Percentiles rank a stretch among this genome's conserved stretches.
Conservation (phyloP, 2,329 filamentous ascomycete species). For the Trichoderma koningii region DNA sequence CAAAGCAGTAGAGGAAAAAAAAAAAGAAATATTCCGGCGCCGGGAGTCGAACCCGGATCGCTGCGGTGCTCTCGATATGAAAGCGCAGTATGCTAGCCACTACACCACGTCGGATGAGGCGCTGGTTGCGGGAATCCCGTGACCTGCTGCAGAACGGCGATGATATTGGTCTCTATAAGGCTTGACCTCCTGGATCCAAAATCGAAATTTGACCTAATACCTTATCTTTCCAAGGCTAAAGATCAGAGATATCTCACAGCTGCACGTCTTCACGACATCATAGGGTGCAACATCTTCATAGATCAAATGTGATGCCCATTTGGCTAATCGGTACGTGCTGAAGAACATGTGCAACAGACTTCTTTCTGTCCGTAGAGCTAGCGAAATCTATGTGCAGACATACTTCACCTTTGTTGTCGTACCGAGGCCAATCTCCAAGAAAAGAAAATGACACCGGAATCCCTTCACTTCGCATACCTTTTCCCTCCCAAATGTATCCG, state of each 20-base stretch:
- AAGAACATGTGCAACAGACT: constrained; percentile 8
- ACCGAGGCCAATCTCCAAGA: constrained; percentile 1
- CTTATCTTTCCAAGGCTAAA: too few relatives aligned
- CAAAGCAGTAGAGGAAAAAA: background rate
- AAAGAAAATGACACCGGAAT: constrained; percentile 1
- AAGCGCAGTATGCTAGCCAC: constrained; percentile 29
- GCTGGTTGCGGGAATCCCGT: constrained; percentile 20
- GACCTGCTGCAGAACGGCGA: background rate
- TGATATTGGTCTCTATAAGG: background rate
- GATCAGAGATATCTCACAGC: too few relatives aligned
- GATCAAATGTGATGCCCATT: background rate
- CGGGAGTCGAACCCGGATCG: constrained; percentile 30
- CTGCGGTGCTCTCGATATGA: constrained; percentile 22
- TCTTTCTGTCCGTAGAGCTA: constrained; percentile 4
- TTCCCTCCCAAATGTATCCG: background rate
- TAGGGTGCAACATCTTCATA: too few relatives aligned
- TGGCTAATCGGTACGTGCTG: background rate
- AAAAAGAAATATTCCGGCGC: constrained; percentile 25
- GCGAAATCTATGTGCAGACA: constrained; percentile 24
- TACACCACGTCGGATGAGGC: constrained; percentile 28
- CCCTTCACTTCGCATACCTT: background rate
- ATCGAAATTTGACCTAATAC: background rate
- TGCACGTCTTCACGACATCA: background rate
- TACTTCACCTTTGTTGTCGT: constrained; percentile 27
- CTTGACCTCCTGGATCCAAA: background rate